phyloP scores from a whole-genome alignment of 352 stramenopile species.

The Nothophytophthora sp. region DNA sequence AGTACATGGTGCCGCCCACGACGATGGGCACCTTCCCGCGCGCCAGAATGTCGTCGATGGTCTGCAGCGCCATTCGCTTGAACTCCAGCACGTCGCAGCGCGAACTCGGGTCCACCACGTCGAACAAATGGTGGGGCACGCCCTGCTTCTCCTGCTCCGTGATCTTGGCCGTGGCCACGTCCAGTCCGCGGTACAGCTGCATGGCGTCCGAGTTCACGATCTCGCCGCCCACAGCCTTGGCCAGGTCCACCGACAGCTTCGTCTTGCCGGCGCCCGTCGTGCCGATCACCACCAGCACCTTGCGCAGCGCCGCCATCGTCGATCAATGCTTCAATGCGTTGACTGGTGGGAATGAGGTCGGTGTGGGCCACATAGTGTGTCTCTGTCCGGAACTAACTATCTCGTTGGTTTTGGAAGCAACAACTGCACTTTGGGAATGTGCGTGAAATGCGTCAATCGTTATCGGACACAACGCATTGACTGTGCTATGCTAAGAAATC shows the following conservation, averaged over 20 bases:
- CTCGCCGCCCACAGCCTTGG: slow-evolving; percentile 86
- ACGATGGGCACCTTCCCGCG: slow-evolving; percentile 91
- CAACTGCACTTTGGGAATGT: no score
- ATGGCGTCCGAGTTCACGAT: slow-evolving; percentile 93
- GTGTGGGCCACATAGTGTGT: no score
- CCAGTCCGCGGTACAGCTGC: slow-evolving; percentile 90
- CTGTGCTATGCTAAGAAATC: slow-evolving; percentile 1
- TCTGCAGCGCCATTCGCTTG: slow-evolving; percentile 63
- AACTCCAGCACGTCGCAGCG: slow-evolving; percentile 86
- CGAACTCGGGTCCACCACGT: slow-evolving; percentile 77
- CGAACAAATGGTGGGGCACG: slow-evolving; percentile 88
- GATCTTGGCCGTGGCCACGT: slow-evolving; percentile 90
- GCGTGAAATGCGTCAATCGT: no score
- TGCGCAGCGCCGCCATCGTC: slow-evolving; percentile 49
- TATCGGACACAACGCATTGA: no score
- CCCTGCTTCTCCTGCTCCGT: slow-evolving; percentile 85
- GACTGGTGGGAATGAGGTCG: slow-evolving; percentile 13
- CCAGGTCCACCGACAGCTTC: slow-evolving; percentile 92
- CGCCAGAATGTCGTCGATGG: slow-evolving; percentile 85
- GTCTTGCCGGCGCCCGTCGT: slow-evolving; percentile 93
- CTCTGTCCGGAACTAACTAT: no score
- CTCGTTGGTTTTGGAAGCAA: no score
- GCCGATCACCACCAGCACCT: slow-evolving; percentile 89
- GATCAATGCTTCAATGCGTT: no score
- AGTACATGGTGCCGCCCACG: slow-evolving; percentile 94